These are phyloP conservation scores for Paecilomyces sp. DNA, from an alignment of 2,329 filamentous ascomycete species.

Conservation along the genomic window DNA sequence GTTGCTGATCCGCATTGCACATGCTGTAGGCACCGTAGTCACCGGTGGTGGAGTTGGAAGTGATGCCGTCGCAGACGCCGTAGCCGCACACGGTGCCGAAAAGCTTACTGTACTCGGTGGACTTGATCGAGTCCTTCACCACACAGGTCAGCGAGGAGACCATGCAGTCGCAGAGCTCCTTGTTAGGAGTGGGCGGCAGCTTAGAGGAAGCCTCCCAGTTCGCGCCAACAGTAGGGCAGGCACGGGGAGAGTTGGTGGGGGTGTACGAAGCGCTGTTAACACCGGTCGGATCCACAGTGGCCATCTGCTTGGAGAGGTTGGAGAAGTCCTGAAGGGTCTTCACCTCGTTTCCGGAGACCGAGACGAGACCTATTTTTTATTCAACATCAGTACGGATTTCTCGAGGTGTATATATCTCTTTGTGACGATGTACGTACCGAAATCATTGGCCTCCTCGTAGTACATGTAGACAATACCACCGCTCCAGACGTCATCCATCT, in stretches of 20 bases:
- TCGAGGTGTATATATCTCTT: neutral
- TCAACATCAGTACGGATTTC: neutral
- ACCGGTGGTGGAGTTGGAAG: conserved; percentile 31
- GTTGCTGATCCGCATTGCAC: conserved; percentile 37
- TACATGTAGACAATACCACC: conserved; percentile 99
- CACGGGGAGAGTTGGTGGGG: conserved; percentile 62
- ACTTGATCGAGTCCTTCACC: conserved; percentile 51
- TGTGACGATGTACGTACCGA: conserved; percentile 36
- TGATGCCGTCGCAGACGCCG: conserved; percentile 33
- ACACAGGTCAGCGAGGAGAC: conserved; percentile 64
- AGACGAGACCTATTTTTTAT: conserved; percentile 37
- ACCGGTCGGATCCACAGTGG: conserved; percentile 58
- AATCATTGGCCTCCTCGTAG: conserved; percentile 85
- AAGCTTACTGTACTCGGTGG: conserved; percentile 56
- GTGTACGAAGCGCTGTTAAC: conserved; percentile 62
- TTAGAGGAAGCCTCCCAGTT: conserved; percentile 61
- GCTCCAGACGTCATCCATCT: conserved; percentile 85
- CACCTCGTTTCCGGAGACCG: conserved; percentile 59
- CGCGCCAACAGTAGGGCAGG: conserved; percentile 61
- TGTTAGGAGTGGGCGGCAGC: conserved; percentile 78
- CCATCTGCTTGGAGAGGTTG: conserved; percentile 63
- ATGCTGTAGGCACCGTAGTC: conserved; percentile 43
- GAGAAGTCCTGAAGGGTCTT: conserved; percentile 68
- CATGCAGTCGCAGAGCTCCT: conserved; percentile 80
- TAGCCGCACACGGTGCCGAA: conserved; percentile 51